A percentile compares a stretch with the other conserved stretches of the same genome.
These are phyloP conservation scores for Vanderwaltozyma yarrowii DNA, from an alignment of 805 yeast genomes.

Conservation along the genomic window DNA sequence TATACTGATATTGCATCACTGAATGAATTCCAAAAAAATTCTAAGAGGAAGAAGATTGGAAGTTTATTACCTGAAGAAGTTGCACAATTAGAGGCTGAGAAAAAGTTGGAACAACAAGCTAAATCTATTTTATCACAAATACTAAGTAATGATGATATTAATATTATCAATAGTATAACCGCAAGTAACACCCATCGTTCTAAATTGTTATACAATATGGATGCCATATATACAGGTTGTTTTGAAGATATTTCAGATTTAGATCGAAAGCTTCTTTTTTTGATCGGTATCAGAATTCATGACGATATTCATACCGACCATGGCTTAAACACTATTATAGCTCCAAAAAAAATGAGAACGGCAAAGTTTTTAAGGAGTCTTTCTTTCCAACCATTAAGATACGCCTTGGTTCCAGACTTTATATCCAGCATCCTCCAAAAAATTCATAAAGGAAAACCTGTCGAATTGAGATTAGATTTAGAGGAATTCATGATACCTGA, in stretches of 20 bases:
- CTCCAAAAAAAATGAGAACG: slow-evolving; percentile 77
- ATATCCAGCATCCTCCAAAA: slow-evolving; percentile 36
- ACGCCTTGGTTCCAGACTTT: slow-evolving; percentile 47
- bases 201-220: slow-evolving; percentile 30
- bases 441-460: slow-evolving; percentile 5
- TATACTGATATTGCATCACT: slow-evolving; percentile 62
- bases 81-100: slow-evolving; percentile 22
- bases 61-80: slow-evolving; percentile 33
- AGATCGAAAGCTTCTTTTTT: slow-evolving; percentile 35
- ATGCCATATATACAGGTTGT: slow-evolving; percentile 57
- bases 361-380: slow-evolving; percentile 77
- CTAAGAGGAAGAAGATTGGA: slow-evolving; percentile 31
- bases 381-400: slow-evolving; percentile 39
- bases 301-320: slow-evolving; percentile 19
- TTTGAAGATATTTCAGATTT: slow-evolving; percentile 36
- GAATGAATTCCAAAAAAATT: slow-evolving; percentile 50
- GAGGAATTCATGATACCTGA: slow-evolving; percentile 28
- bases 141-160: slow-evolving; percentile 6
- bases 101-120: slow-evolving; percentile 21
- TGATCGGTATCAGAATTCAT: slow-evolving; percentile 48
- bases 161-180: slow-evolving; percentile 1
- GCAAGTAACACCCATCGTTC: slow-evolving; percentile 1
- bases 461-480: slow-evolving; percentile 6
- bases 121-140: slow-evolving; percentile 7
- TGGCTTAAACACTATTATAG: slow-evolving; percentile 44